Conservation (phyloP, 306 rosid species). For the Lotus japonicus region DNA sequence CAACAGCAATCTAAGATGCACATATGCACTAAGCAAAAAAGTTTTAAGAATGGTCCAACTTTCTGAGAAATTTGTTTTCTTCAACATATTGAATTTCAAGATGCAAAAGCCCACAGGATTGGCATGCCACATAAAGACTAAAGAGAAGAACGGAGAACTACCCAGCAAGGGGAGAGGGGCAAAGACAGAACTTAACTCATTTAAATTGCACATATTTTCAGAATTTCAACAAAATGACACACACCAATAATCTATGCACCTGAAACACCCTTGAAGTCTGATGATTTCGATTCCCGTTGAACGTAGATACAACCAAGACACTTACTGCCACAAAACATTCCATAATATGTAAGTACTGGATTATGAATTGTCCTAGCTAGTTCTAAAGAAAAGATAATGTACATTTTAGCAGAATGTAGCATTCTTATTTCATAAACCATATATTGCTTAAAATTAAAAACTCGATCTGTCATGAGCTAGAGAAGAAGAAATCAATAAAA, state of each 20-base stretch:
- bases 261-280: slow-evolving; percentile 87
- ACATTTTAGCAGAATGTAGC: neutral
- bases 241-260: slow-evolving; percentile 44
- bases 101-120: neutral
- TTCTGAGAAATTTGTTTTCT: slow-evolving; percentile 6
- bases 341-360: slow-evolving; percentile 5
- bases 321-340: slow-evolving; percentile 50
- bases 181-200: neutral
- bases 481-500: neutral
- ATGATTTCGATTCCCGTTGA: slow-evolving; percentile 82
- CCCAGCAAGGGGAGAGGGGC: neutral
- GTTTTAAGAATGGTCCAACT: neutral
- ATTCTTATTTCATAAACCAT: neutral
- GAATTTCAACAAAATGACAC: slow-evolving; percentile 2
- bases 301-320: slow-evolving; percentile 94
- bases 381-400: neutral
- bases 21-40: neutral
- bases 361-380: neutral
- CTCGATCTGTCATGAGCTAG: neutral
- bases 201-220: slow-evolving; percentile 15
- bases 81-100: slow-evolving; percentile 9
- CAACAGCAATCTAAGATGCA: neutral
- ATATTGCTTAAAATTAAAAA: neutral
- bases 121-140: neutral
- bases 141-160: neutral